phyloP scores from a whole-genome alignment of 2,329 filamentous ascomycete species.

The Metarhizium rileyi region DNA sequence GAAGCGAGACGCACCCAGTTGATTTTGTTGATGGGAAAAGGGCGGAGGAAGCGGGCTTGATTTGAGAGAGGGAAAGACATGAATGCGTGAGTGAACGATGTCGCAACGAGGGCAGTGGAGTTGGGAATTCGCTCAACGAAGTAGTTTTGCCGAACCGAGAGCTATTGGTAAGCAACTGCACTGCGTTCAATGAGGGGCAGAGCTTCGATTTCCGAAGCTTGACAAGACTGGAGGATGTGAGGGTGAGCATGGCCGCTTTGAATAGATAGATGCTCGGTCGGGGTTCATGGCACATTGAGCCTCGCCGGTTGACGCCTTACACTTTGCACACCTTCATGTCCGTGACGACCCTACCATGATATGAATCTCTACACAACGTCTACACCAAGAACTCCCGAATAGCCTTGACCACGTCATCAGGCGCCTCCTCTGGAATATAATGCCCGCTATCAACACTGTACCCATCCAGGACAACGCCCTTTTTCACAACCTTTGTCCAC shows the following conservation, averaged over 20 bases:
- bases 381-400: conserved; percentile 29
- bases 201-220: neutral
- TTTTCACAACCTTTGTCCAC: conserved; percentile 37
- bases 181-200: neutral
- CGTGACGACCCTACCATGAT: neutral
- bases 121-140: neutral
- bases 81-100: neutral
- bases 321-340: too few relatives aligned
- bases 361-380: neutral
- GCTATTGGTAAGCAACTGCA: neutral
- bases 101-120: too few relatives aligned
- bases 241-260: too few relatives aligned
- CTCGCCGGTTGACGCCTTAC: too few relatives aligned
- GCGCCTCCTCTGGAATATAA: conserved; percentile 41
- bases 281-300: too few relatives aligned
- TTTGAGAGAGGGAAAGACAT: neutral
- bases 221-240: too few relatives aligned
- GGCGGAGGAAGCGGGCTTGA: neutral
- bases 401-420: conserved; percentile 32
- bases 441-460: conserved; percentile 36
- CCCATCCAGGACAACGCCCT: conserved; percentile 26
- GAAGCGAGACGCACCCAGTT: neutral
- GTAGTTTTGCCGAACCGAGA: neutral
- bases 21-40: neutral
- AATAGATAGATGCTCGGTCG: too few relatives aligned